Conservation (phyloP, 192 early-diverging fungal species). For the Chytriomyces confervae region DNA sequence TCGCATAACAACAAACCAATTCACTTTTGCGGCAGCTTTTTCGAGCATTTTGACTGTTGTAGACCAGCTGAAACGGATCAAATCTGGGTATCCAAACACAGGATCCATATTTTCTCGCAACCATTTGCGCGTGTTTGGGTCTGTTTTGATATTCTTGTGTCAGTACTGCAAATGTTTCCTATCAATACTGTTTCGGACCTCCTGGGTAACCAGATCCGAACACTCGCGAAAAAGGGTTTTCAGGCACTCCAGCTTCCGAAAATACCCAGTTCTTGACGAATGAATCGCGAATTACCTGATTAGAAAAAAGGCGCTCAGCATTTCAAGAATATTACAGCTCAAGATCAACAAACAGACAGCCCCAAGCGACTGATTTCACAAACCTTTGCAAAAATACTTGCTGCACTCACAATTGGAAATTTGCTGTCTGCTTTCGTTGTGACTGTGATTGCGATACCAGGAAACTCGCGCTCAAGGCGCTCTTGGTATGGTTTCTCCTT, state of each 20-base stretch:
- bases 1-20: neutral
- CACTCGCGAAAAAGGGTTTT: slow-evolving; percentile 41
- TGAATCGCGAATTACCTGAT: slow-evolving; percentile 72
- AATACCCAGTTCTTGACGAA: slow-evolving; percentile 70
- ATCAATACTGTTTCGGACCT: slow-evolving; percentile 40
- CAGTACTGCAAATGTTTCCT: neutral
- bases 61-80: slow-evolving; percentile 95
- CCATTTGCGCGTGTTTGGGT: slow-evolving; percentile 92
- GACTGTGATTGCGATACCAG: slow-evolving; percentile 79
- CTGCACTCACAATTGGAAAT: slow-evolving; percentile 94
- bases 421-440: slow-evolving; percentile 92
- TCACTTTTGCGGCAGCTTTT: neutral
- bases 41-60: slow-evolving; percentile 72
- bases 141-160: slow-evolving; percentile 41
- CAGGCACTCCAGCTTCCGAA: slow-evolving; percentile 59
- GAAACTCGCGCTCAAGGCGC: slow-evolving; percentile 79
- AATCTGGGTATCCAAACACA: slow-evolving; percentile 90
- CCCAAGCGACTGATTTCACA: neutral
- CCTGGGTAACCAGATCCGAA: slow-evolving; percentile 95
- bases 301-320: neutral
- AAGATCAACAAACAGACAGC: neutral
- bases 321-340: neutral
- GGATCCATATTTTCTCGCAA: slow-evolving; percentile 74
- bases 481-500: slow-evolving; percentile 83
- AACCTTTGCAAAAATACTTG: slow-evolving; percentile 95